Base-by-base conservation (phyloP, 305 asterid genomes). In the Fraxinus latifolia region DNA sequence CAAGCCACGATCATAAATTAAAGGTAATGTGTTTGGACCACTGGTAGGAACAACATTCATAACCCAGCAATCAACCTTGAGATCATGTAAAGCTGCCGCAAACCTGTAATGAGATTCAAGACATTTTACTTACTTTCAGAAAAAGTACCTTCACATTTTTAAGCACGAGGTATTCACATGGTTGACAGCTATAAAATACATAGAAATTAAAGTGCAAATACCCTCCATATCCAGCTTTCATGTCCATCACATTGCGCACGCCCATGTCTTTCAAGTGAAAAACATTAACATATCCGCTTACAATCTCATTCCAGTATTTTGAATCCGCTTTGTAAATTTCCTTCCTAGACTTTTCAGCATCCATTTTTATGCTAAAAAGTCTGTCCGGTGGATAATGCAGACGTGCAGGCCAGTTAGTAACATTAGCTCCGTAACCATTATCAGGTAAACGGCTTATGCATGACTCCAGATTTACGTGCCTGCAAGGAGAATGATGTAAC, bases 211-310 rank as follows among this genome's bases (percentile, higher is more conserved):
- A 29, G 11, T 81, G 7, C 14, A 3, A 27, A 83, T 88, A 92
- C 96, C 96, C 96, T 83, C 96, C 94, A 80, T 92, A 90, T 83
- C 91, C 87, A 70, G 96, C 93, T 88, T 70, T 92, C 96, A 92
- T 92, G 90, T 90, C 96, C 94, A 92, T 87, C 80, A 87, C 89
- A n/a, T 90, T 92, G 21, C 94, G 89, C 17, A 85, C 15, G 79
- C 83, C 87, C 83, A 80, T 5, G 37, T 80, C 19, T 53, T 85
- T 80, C 80, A 89, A 37, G 55, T 58, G 94, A 81, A 92, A 89
- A 74, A 87, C 94, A 50, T 42, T 79, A 0, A 91, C 36, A 25
- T 90, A 90, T 81, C 96, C 92, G 0, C 33, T 84, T 19, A 89
- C 88, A 1, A 88, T 85, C 19, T 91, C 92, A 15, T 89, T 80